Percentiles rank a stretch among this genome's conserved stretches.
These are phyloP conservation scores for Deinandra increscens DNA, from an alignment of 129 eudicot species.

Conservation along the genomic window DNA sequence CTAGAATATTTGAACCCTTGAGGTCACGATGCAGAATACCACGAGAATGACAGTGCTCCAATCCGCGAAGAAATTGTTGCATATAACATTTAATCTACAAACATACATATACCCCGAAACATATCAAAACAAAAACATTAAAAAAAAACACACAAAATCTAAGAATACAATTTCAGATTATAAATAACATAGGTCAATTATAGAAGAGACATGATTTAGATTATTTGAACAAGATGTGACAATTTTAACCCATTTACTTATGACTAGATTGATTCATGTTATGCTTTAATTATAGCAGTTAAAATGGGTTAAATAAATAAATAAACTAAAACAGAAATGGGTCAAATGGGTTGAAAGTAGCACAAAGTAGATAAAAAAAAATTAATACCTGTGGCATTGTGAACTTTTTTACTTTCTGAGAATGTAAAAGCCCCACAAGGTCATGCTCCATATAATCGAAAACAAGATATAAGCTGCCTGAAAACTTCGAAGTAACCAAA, in stretches of 20 bases:
- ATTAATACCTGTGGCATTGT: constrained; percentile 80
- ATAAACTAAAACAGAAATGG: not conserved
- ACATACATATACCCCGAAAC: not conserved
- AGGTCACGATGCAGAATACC: constrained; percentile 90
- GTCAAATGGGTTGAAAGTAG: not conserved
- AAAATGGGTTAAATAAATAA: not conserved
- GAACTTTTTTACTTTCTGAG: constrained; percentile 61
- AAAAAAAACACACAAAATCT: not conserved
- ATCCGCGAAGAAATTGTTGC: constrained; percentile 76
- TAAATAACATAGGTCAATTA: too few species aligned
- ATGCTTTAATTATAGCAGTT: not conserved
- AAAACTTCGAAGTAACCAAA: constrained; percentile 73
- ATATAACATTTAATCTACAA: constrained; percentile 84
- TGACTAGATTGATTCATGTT: not conserved
- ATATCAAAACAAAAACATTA: not conserved
- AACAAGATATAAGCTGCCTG: constrained; percentile 82
- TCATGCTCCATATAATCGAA: constrained; percentile 98
- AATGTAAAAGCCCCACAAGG: constrained; percentile 77
- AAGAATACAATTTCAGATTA: not conserved
- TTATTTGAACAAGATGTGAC: not conserved
- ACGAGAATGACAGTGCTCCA: constrained; percentile 85
- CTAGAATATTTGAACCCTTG: constrained; percentile 82
- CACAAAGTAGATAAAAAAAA: not conserved
- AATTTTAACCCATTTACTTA: not conserved
- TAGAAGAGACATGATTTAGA: not conserved